Base-by-base conservation (phyloP, 352 stramenopile species). In the Phytophthora niederhauseri region DNA sequence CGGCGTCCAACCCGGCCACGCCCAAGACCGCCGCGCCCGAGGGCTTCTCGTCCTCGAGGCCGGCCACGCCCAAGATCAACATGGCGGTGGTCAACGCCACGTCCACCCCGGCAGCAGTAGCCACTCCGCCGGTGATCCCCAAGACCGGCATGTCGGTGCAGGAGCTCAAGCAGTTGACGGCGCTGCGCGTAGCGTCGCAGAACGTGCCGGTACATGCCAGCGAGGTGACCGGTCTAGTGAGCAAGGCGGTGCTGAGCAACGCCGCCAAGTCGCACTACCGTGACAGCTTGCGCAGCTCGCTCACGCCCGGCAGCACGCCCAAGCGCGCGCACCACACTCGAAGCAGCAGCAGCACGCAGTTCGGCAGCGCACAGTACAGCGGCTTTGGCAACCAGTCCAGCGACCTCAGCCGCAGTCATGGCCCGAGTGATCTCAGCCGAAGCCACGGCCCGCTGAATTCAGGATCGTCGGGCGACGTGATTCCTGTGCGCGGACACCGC, bases 71-170 rank as follows among this genome's bases (percentile, higher is more conserved):
- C 31, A 92, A 83, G 61, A 77, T 92, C 50, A 87, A 88, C 66
- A 83, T 90, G 64, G 65, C 81, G n/a, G 74, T 75, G 15, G 75
- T 87, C 8, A 84, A 87, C 36, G 65, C 75, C 30, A 77, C 74
- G 12, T 70, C 76, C 12, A 64, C 70, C 9, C 64, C 74, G 3
- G 58, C 65, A 20, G 36, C 68, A 17, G 61, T 68, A 17, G 64
- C 68, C 38, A 76, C 77, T 2, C 71, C 75, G 20, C 73, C 84
- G 1, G 73, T 89, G 15, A 66, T 86, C 9, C 87, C 87, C 3
- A 95, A 95, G 71, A 91, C 82, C 0, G 87, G 87, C 28, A 95
- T 95, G 87, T 90, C 87, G 3, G 87, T 95, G 31, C 87, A 95
- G 64, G 87, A 95, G 63, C 76, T 95, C 24, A 95, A 95, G 73